phyloP scores from a whole-genome alignment of 306 rosid genomes.

The Rosa lucieae region DNA sequence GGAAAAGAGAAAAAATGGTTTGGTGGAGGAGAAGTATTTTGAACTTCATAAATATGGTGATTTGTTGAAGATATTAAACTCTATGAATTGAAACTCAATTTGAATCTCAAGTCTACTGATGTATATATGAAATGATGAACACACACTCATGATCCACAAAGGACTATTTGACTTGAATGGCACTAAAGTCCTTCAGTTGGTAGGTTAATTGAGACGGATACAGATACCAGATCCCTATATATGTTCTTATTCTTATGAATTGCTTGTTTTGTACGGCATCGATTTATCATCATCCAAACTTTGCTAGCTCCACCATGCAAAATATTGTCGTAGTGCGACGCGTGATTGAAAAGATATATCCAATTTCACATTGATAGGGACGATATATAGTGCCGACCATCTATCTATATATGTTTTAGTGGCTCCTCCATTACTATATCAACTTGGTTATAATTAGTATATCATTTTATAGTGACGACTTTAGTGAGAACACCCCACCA shows the following conservation, averaged over 20 bases:
- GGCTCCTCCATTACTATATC: not conserved
- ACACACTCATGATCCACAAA: too few species aligned
- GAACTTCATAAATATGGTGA: too few species aligned
- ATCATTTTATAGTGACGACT: not conserved
- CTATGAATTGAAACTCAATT: too few species aligned
- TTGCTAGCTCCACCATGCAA: not conserved
- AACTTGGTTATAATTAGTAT: not conserved
- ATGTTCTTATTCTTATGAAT: not conserved
- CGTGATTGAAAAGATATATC: not conserved
- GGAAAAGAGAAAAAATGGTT: too few species aligned
- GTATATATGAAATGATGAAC: too few species aligned
- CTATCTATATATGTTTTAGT: not conserved
- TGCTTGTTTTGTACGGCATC: not conserved
- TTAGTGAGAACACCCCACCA: not conserved
- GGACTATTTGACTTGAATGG: too few species aligned
- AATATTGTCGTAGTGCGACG: not conserved
- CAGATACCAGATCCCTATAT: not conserved
- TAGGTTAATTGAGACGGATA: not conserved
- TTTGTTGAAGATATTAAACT: too few species aligned
- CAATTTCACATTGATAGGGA: not conserved
- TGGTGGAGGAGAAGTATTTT: too few species aligned
- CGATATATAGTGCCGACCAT: not conserved
- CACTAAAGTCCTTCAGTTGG: not conserved
- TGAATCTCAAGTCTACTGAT: too few species aligned
- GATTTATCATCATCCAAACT: not conserved